Base-by-base conservation (phyloP, 2,329 filamentous ascomycete species). In the Epichloe typhina region DNA sequence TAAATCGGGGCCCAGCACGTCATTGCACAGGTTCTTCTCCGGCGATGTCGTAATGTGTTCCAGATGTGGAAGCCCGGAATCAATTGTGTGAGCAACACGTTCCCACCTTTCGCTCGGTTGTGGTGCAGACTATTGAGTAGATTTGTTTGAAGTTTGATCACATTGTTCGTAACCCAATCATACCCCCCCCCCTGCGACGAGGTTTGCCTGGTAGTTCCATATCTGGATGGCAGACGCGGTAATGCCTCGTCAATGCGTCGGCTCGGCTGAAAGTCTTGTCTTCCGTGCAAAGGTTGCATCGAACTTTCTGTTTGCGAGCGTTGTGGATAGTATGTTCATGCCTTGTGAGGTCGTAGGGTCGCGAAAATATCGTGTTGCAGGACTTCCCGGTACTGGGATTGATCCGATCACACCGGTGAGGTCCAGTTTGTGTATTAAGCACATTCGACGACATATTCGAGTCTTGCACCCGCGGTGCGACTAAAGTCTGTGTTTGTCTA, bases 291-390 rank as follows among this genome's bases (percentile, higher is more conserved):
- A 95, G 71, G 55, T 90, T 83, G 68, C 93, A 98, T 43, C 88
- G 83, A 7, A 96, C 89, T 72, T 97, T 97, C 66, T 90, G 83
- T 74, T 96, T 96, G 60, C 87, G 82, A 1, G 83, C 84, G 60
- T 96, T 96, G 76, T 97, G 93, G 56, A 97, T 97, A 0, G 93
- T 97, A 58, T 96, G 91, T 66, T 98, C 93, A 64, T 98, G 93
- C 21, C 93, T 79, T 0, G 93, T 98, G 49, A 98, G 76, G 67
- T 98, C 93, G 73, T 98, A 98, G 1, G 93, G 93, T 19, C 93
- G 77, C 1, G 91, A 96, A 68, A 98, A 97, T 50, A 95, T 76
- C 0, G 89, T 94, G 64, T 88, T 91, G 76, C 93, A 97, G 0
- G 89, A 85, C 71, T 96, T 96, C 56, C 88, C 88, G 0, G 93